These are phyloP conservation scores for Malus hybrid DNA, from an alignment of 331 rosid genomes.

Conservation along the genomic window DNA sequence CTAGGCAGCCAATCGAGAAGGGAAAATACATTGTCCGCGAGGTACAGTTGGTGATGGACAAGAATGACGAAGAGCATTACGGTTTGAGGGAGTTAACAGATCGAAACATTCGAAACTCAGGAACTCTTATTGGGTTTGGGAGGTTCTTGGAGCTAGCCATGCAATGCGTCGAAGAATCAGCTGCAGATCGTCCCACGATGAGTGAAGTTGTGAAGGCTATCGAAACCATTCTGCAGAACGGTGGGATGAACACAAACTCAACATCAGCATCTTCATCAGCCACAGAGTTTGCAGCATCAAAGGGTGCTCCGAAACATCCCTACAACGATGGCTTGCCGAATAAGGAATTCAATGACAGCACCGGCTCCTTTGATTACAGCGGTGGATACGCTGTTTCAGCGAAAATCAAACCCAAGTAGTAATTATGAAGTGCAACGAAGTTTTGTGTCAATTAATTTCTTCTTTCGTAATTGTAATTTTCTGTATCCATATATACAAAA, in stretches of 20 bases:
- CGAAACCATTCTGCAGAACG: slow-evolving; percentile 70
- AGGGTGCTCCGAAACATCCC: slow-evolving; percentile 55
- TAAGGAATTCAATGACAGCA: slow-evolving; percentile 43
- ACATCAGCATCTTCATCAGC: slow-evolving; percentile 93
- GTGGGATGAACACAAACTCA: slow-evolving; percentile 74
- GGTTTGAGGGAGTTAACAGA: slow-evolving; percentile 66
- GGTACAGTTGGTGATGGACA: slow-evolving; percentile 37
- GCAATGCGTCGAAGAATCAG: slow-evolving; percentile 84
- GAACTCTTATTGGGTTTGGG: slow-evolving; percentile 46
- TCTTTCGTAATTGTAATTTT: background rate
- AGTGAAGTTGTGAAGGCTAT: slow-evolving; percentile 74
- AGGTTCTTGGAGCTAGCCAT: slow-evolving; percentile 73
- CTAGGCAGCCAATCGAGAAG: slow-evolving; percentile 79
- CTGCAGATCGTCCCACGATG: slow-evolving; percentile 81
- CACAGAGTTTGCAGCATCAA: slow-evolving; percentile 60
- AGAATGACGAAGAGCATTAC: slow-evolving; percentile 48
- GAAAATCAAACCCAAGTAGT: slow-evolving; percentile 76
- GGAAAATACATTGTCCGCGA: slow-evolving; percentile 85
- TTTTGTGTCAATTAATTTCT: background rate
- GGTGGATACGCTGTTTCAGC: slow-evolving; percentile 62
- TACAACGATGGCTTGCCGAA: slow-evolving; percentile 45
- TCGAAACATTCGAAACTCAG: slow-evolving; percentile 44
- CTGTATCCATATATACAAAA: background rate
- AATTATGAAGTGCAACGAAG: background rate
- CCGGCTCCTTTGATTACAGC: slow-evolving; percentile 60